Evolutionary conservation across 257 asterid species (phyloP).

Genomic region (Ocimum tenuiflorum): DNA sequence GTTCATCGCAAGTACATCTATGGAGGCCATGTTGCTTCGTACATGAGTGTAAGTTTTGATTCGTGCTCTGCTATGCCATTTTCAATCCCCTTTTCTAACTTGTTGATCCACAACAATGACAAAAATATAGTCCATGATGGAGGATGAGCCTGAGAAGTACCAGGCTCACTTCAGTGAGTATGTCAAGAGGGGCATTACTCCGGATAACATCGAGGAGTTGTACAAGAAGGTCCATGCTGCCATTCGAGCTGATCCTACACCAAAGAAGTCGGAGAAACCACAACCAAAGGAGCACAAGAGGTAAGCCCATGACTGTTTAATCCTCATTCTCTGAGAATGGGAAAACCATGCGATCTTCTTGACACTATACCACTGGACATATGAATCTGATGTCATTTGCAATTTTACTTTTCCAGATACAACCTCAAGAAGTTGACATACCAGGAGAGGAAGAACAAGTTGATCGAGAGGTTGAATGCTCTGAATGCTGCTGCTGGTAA

Average conservation of each 20-base stretch:
- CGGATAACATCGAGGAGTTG: conserved; percentile 50
- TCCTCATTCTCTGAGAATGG: no score
- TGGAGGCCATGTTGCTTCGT: conserved; percentile 71
- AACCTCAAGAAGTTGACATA: conserved; percentile 68
- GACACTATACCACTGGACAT: no score
- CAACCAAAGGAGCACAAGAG: conserved; percentile 67
- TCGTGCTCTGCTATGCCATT: background rate
- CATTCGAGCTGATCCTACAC: conserved; percentile 55
- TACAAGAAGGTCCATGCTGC: conserved; percentile 77
- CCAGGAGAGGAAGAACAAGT: conserved; percentile 54
- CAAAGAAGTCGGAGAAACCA: conserved; percentile 49
- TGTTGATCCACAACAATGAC: background rate
- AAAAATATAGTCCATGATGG: conserved; percentile 37
- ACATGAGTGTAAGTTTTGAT: conserved; percentile 55
- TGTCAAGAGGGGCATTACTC: conserved; percentile 40
- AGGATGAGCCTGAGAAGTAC: conserved; percentile 72
- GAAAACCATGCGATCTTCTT: no score
- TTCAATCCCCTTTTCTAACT: no score
- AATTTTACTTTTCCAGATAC: conserved; percentile 32
- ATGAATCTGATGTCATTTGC: background rate
- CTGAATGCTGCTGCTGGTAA: conserved; percentile 53
- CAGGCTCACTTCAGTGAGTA: conserved; percentile 59
- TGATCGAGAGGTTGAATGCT: conserved; percentile 69
- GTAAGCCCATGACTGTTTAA: no score
- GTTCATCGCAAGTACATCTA: conserved; percentile 73